phyloP scores from a whole-genome alignment of 768 basidiomycete genomes.

The Lactifluus volemus region DNA sequence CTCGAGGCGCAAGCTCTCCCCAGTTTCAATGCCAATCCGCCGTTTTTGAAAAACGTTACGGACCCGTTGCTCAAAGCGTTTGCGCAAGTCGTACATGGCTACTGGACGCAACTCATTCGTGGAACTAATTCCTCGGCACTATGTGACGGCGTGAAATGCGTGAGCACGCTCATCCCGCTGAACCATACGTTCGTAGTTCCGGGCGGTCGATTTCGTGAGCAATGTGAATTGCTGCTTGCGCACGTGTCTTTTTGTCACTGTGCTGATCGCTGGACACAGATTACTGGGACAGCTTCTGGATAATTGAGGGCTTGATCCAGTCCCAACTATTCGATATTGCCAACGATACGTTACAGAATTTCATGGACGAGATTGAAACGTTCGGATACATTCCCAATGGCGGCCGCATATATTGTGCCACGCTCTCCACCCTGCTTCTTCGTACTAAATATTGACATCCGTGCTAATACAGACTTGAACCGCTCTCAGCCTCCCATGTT shows the following conservation, averaged over 20 bases:
- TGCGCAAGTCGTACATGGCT: constrained; percentile 71
- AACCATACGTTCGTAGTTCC: constrained; percentile 91
- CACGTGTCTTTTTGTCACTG: neutral
- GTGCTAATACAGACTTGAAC: constrained; percentile 49
- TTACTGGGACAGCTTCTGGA: constrained; percentile 77
- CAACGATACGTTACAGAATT: constrained; percentile 78
- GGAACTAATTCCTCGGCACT: constrained; percentile 62
- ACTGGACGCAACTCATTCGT: constrained; percentile 75
- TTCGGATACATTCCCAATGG: constrained; percentile 95
- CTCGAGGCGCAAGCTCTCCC: constrained; percentile 53
- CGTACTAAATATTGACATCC: neutral
- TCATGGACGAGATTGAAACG: constrained; percentile 83
- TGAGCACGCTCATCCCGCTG: constrained; percentile 79
- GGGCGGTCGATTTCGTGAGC: constrained; percentile 78
- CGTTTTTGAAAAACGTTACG: constrained; percentile 61
- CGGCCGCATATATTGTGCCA: constrained; percentile 75
- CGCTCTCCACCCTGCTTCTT: neutral
- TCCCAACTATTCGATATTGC: constrained; percentile 66
- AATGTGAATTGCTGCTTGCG: constrained; percentile 44
- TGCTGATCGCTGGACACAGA: constrained; percentile 24
- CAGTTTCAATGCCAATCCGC: constrained; percentile 53
- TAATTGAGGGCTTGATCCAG: constrained; percentile 76
- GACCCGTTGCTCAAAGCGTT: constrained; percentile 65
- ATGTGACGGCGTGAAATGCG: constrained; percentile 55
- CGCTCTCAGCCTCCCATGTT: constrained; percentile 93